Conservation (phyloP, 306 rosid species). For the Leucaena leucocephala region DNA sequence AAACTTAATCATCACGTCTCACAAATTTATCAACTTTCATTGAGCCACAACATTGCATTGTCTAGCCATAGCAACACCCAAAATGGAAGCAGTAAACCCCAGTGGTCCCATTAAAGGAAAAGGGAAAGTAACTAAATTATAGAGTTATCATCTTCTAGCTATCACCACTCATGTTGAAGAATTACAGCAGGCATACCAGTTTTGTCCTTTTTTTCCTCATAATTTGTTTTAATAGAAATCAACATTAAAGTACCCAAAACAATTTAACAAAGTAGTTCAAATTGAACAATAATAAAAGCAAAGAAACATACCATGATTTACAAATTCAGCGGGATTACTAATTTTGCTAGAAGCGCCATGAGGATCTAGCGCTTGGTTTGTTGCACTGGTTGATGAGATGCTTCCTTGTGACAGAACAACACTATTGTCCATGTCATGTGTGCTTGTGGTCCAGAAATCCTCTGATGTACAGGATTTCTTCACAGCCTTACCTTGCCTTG, state of each 20-base stretch:
- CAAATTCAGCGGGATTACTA: conserved; percentile 52
- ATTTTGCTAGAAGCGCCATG: conserved; percentile 40
- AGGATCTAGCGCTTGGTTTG: conserved; percentile 50
- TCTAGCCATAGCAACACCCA: neutral
- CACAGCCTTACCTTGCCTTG: conserved; percentile 37
- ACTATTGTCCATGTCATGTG: conserved; percentile 78
- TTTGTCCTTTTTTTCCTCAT: neutral
- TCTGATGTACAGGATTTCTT: conserved; percentile 64
- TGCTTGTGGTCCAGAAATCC: conserved; percentile 80
- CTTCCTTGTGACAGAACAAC: conserved; percentile 81
- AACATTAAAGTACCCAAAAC: conserved; percentile 11
- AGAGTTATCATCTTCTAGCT: conserved; percentile 1
- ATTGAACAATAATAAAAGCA: conserved; percentile 12
- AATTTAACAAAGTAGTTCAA: conserved; percentile 10
- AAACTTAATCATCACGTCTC: conserved; percentile 12
- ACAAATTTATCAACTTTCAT: neutral
- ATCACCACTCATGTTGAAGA: neutral
- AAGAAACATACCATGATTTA: conserved; percentile 57
- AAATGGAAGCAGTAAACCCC: conserved; percentile 5
- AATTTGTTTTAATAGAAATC: neutral
- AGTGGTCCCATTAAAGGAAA: neutral
- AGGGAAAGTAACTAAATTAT: neutral
- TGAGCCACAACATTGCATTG: conserved; percentile 12
- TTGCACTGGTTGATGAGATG: conserved; percentile 69
- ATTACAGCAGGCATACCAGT: neutral